Conservation (phyloP, 495 filamentous ascomycete genomes). For the Annulohypoxylon bovei region DNA sequence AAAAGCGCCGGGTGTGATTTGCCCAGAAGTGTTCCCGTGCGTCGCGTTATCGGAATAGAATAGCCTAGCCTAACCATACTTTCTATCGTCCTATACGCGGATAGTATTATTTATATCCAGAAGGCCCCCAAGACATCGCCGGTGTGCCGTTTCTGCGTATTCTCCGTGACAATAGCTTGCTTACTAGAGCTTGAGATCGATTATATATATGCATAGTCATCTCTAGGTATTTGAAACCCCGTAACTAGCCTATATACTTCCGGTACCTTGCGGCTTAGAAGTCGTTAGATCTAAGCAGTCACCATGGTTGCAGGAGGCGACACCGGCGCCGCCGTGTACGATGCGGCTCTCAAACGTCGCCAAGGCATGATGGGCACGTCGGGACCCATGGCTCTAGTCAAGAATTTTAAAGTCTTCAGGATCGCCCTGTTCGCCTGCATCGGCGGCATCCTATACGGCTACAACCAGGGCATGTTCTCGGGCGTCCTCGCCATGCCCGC, state of each 20-base stretch:
- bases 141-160: constrained; percentile 6
- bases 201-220: background rate
- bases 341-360: constrained; percentile 72
- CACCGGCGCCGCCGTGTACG: constrained; percentile 58
- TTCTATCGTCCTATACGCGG: background rate
- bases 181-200: background rate
- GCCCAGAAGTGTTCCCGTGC: background rate
- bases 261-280: background rate
- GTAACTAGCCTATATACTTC: background rate
- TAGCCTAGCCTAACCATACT: constrained; percentile 10
- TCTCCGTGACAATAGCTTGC: background rate
- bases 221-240: background rate
- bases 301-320: constrained; percentile 52
- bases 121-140: background rate
- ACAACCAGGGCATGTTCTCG: constrained; percentile 85
- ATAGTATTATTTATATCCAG: constrained; percentile 29
- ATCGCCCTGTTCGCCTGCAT: constrained; percentile 82
- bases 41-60: constrained; percentile 17
- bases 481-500: constrained; percentile 72
- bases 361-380: constrained; percentile 70
- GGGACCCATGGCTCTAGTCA: constrained; percentile 71
- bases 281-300: background rate
- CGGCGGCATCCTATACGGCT: constrained; percentile 72
- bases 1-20: constrained; percentile 15
- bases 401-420: constrained; percentile 75